Conservation (phyloP, 805 yeast genomes). For the Candida maris region DNA sequence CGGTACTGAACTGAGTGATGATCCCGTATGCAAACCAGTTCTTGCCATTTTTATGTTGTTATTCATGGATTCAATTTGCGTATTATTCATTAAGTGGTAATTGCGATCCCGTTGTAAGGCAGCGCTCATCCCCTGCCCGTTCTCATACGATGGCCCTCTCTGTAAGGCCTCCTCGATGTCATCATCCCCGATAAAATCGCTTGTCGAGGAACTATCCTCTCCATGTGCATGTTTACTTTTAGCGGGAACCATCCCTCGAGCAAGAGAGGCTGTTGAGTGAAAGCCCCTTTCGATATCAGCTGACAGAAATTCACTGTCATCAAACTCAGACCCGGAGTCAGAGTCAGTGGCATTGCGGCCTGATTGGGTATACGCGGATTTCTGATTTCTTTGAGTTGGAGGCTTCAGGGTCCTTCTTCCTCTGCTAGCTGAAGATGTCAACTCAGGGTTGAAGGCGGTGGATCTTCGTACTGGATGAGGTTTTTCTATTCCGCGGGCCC, state of each 20-base stretch:
- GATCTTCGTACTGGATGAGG: constrained; percentile 1
- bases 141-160: constrained; percentile 17
- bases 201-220: constrained; percentile 42
- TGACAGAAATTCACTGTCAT: constrained; percentile 16
- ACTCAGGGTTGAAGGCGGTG: neutral
- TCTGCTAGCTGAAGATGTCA: neutral
- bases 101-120: constrained; percentile 2
- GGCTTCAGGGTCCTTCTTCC: constrained; percentile 15
- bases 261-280: neutral
- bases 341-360: constrained; percentile 1
- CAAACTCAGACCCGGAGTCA: constrained; percentile 16
- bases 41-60: neutral
- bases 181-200: constrained; percentile 52
- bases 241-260: neutral
- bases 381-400: constrained; percentile 6
- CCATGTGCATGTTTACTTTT: constrained; percentile 2
- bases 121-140: constrained; percentile 3
- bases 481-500: constrained; percentile 2
- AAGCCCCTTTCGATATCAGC: constrained; percentile 12
- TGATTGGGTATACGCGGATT: neutral
- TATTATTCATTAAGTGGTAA: neutral
- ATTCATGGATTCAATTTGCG: neutral
- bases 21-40: neutral
- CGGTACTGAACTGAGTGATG: neutral
- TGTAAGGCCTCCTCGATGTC: constrained; percentile 43